Evolutionary conservation across 2,329 filamentous ascomycete genomes (phyloP).

Genomic region (Hypoxylon sp.): DNA sequence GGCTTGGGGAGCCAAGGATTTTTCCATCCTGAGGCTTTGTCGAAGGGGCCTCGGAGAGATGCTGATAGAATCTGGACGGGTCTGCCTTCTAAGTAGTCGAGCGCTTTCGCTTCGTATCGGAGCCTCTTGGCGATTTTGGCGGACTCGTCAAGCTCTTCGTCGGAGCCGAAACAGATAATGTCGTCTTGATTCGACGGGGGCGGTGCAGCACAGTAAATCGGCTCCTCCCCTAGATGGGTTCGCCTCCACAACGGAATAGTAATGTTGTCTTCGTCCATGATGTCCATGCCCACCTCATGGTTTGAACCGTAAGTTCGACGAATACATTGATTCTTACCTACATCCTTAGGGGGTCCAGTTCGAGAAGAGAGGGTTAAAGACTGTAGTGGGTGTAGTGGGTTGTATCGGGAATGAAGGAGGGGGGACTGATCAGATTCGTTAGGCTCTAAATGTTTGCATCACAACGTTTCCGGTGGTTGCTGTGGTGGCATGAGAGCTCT

Average conservation of each 20-base stretch:
- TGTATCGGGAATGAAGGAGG: conserved; percentile 3
- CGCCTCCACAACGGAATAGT: conserved; percentile 40
- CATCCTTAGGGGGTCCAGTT: conserved; percentile 4
- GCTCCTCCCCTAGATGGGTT: conserved; percentile 51
- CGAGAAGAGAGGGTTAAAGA: background rate
- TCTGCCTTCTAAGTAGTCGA: conserved; percentile 68
- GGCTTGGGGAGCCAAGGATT: conserved; percentile 63
- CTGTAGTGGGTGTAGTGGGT: background rate
- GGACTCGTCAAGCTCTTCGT: conserved; percentile 65
- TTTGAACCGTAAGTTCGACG: conserved; percentile 1
- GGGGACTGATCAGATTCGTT: background rate
- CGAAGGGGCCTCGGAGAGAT: conserved; percentile 71
- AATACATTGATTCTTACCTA: background rate
- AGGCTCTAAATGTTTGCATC: conserved; percentile 9
- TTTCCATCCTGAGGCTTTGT: conserved; percentile 60
- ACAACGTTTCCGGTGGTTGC: conserved; percentile 15
- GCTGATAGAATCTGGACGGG: conserved; percentile 70
- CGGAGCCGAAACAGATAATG: conserved; percentile 66
- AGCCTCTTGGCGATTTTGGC: conserved; percentile 62
- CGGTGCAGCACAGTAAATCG: conserved; percentile 61
- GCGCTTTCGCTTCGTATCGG: conserved; percentile 70
- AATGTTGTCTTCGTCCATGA: conserved; percentile 40
- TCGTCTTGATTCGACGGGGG: conserved; percentile 54
- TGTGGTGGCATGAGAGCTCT: conserved; percentile 19
- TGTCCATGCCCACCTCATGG: conserved; percentile 21